Percentiles rank a stretch among this genome's conserved stretches.
Conservation (phyloP, 2,329 filamentous ascomycete genomes). For the Pseudogymnoascus destructans region DNA sequence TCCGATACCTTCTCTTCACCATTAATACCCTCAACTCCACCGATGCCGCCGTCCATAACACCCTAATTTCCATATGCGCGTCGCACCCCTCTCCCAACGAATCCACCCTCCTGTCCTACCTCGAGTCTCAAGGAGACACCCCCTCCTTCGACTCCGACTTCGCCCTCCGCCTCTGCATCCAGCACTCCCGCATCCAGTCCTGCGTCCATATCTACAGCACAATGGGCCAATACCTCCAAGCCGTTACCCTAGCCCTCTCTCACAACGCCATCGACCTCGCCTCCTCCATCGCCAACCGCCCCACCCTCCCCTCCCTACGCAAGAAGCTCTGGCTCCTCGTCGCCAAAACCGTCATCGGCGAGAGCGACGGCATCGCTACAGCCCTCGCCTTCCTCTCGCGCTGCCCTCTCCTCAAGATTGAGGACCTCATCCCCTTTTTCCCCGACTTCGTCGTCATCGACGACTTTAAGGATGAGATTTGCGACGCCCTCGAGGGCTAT, state of each 20-base stretch:
- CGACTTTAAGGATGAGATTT: constrained; percentile 98
- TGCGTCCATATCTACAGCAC: constrained; percentile 95
- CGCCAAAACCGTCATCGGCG: constrained; percentile 82
- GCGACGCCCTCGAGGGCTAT: constrained; percentile 84
- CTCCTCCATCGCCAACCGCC: constrained; percentile 74
- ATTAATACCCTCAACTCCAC: constrained; percentile 74
- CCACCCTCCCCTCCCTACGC: constrained; percentile 63
- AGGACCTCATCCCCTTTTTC: constrained; percentile 96
- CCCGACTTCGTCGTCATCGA: constrained; percentile 98
- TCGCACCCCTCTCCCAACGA: constrained; percentile 75
- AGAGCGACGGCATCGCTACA: constrained; percentile 75
- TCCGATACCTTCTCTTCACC: constrained; percentile 85
- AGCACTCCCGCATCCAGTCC: constrained; percentile 81
- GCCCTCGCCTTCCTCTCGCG: constrained; percentile 89
- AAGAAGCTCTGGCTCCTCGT: constrained; percentile 95
- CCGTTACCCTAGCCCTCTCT: constrained; percentile 81
- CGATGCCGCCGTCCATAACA: constrained; percentile 88
- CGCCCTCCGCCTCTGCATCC: constrained; percentile 86
- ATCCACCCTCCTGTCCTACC: constrained; percentile 71
- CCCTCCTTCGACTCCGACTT: constrained; percentile 91
- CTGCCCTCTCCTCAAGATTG: constrained; percentile 72
- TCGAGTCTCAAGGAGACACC: constrained; percentile 79
- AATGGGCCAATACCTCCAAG: constrained; percentile 89
- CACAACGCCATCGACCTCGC: constrained; percentile 85
- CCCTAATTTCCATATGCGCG: constrained; percentile 89